Percentiles rank a stretch among this genome's conserved stretches.
phyloP scores from a whole-genome alignment of 148 eudicot genomes.

The Silene latifolia region DNA sequence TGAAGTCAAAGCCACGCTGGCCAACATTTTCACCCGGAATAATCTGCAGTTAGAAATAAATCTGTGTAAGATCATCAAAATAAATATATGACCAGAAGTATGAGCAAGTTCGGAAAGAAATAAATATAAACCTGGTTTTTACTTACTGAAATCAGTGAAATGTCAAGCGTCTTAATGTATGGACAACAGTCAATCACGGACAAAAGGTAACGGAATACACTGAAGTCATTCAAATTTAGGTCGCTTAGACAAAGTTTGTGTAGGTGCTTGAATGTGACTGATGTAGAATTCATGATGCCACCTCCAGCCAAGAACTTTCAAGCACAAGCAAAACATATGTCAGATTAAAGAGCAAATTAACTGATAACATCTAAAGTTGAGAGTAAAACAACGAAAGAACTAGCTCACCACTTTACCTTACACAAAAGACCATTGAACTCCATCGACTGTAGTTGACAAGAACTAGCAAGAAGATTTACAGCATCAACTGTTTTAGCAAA shows the following conservation, averaged over 20 bases:
- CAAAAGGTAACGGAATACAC: background rate
- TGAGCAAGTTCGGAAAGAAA: background rate
- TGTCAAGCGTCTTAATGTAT: background rate
- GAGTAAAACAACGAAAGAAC: background rate
- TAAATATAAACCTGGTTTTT: background rate
- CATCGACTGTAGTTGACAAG: background rate
- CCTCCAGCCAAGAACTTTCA: conserved; percentile 14
- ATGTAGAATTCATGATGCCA: background rate
- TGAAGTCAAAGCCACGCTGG: background rate
- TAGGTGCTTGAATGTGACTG: conserved; percentile 4
- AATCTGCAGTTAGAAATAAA: background rate
- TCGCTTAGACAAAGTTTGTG: background rate
- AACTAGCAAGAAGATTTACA: background rate
- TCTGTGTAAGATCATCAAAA: too few species aligned
- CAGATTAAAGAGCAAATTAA: background rate
- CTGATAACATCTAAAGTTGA: too few species aligned
- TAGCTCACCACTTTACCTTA: background rate
- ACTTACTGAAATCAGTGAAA: conserved; percentile 13
- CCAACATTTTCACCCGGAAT: background rate
- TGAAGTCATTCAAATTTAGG: background rate
- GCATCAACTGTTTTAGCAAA: background rate
- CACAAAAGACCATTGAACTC: background rate
- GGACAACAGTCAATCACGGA: background rate
- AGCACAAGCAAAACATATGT: background rate
- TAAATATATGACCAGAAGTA: too few species aligned